A percentile compares a stretch with the other conserved stretches of the same genome.
phyloP scores from a whole-genome alignment of 805 yeast genomes.

The Candida broadrunensis region DNA sequence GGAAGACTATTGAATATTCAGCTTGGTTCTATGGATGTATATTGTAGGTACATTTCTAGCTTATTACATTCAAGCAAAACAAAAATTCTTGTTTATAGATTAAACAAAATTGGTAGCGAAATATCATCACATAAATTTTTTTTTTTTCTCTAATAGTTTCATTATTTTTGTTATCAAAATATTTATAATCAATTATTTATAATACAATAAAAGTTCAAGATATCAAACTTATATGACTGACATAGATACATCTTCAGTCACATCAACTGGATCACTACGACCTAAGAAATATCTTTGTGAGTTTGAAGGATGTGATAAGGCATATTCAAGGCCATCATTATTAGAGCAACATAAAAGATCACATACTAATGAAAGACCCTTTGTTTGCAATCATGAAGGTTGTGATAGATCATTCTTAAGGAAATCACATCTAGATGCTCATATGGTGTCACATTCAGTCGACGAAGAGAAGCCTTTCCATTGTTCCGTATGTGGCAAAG shows the following conservation, averaged over 20 bases:
- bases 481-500: conserved; percentile 77
- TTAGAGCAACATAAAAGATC: conserved; percentile 78
- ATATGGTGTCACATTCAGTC: conserved; percentile 57
- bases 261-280: conserved; percentile 33
- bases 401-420: conserved; percentile 71
- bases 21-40: too few relatives aligned
- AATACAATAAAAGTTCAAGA: not conserved
- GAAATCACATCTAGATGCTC: conserved; percentile 79
- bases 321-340: conserved; percentile 77
- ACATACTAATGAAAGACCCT: conserved; percentile 81
- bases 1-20: too few relatives aligned
- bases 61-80: too few relatives aligned
- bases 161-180: not conserved
- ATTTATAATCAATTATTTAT: too few relatives aligned
- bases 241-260: conserved; percentile 11
- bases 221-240: conserved; percentile 11
- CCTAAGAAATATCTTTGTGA: conserved; percentile 65
- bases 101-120: not conserved
- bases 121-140: not conserved
- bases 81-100: too few relatives aligned
- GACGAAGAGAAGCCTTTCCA: conserved; percentile 61
- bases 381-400: conserved; percentile 48
- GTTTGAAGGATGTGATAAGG: conserved; percentile 65
- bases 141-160: not conserved
- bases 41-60: too few relatives aligned